Evolutionary conservation across 2,329 filamentous ascomycete genomes (phyloP), one percentile per base, ranked within the genome.

Genomic region (Monilinia laxa): DNA sequence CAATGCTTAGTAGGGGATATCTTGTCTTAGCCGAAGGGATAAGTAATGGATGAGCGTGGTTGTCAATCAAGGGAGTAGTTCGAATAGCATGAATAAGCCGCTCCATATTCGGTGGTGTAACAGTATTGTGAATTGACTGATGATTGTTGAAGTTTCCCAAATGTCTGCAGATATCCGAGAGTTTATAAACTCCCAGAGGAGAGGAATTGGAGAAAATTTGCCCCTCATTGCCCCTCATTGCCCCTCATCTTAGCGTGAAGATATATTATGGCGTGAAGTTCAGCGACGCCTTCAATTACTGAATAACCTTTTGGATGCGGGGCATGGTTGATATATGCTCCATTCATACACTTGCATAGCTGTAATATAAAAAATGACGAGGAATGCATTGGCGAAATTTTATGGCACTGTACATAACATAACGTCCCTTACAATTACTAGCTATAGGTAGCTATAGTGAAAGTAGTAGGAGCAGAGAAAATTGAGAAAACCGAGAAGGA

Each of bases 31-130:
- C 77, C 25, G 80, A 78, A 9, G 80, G 79, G 49, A 83, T 83
- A 12, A 92, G 82, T 1, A 92, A 81, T 38, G 89, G 89, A 70
- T 91, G 89, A 3, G 87, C 88, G 74, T 92, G 89, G 71, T 90
- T 86, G 78, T 92, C 90, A 76, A 92, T 87, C 71, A 91, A 85
- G 3, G 89, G 89, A 28, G 83, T 86, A 25, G 74, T 79, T 38
- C 80, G 76, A 66, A 88, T 84, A 63, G 79, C 80, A 60, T n/a
- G 12, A 25, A 65, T 54, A 23, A 65, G 64, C 28, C n/a, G 64
- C 28, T 65, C 55, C 64, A 65, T 65, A 5, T 35, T 65, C 9
- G 9, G 2, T 7, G 25, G 1, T 7, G 25, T 28, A 23, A 42
- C 5, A 49, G 40, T 5, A 25, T 62, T 51, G 28, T 20, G 38